A percentile compares a stretch with the other conserved stretches of the same genome.
phyloP scores from a whole-genome alignment of 495 filamentous ascomycete species.

The Xylaria palmicola region DNA sequence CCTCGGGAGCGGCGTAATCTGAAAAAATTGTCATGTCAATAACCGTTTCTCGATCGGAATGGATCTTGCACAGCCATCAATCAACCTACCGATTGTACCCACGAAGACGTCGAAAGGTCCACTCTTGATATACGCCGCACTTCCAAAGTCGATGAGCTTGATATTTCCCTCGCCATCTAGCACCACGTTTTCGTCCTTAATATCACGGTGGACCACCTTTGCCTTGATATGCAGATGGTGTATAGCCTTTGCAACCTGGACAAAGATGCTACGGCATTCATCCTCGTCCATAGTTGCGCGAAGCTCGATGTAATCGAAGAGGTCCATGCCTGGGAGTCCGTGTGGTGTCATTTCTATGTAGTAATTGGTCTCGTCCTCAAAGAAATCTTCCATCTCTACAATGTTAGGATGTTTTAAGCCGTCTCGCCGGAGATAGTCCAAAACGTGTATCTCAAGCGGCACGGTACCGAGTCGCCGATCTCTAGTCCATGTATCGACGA shows the following conservation, averaged over 20 bases:
- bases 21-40: background rate
- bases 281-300: slow-evolving; percentile 93
- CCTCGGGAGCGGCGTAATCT: slow-evolving; percentile 98
- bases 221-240: slow-evolving; percentile 91
- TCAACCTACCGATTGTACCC: slow-evolving; percentile 85
- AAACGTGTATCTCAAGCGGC: slow-evolving; percentile 93
- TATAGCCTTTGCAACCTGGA: slow-evolving; percentile 84
- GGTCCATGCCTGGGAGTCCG: slow-evolving; percentile 94
- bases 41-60: background rate
- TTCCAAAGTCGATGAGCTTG: slow-evolving; percentile 97
- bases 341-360: slow-evolving; percentile 99
- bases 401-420: slow-evolving; percentile 91
- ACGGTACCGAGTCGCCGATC: slow-evolving; percentile 95
- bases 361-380: slow-evolving; percentile 97
- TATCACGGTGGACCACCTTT: slow-evolving; percentile 91
- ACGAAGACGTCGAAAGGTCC: slow-evolving; percentile 99
- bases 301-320: slow-evolving; percentile 98
- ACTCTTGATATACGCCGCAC: slow-evolving; percentile 95
- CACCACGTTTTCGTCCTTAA: slow-evolving; percentile 98
- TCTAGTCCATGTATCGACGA: slow-evolving; percentile 98
- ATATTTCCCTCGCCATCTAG: slow-evolving; percentile 93
- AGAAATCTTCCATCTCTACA: slow-evolving; percentile 98
- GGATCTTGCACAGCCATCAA: background rate
- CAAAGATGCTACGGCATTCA: slow-evolving; percentile 92
- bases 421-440: slow-evolving; percentile 88